Evolutionary conservation across 768 basidiomycete species (phyloP).

Genomic region (Inosperma sp.): DNA sequence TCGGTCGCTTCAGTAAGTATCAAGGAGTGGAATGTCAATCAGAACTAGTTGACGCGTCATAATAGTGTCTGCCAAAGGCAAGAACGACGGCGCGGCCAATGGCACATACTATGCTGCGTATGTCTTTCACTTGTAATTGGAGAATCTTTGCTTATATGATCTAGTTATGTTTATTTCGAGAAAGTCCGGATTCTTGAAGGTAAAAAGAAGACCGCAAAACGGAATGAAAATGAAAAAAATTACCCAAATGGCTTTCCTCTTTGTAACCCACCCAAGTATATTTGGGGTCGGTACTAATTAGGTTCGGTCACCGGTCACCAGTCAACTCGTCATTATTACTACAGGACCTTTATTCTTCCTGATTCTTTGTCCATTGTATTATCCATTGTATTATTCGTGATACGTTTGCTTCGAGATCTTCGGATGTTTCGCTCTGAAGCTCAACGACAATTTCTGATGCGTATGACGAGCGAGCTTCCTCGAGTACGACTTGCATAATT

Average conservation of each 20-base stretch:
- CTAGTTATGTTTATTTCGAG: constrained; percentile 46
- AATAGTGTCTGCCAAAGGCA: constrained; percentile 40
- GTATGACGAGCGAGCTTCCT: constrained; percentile 87
- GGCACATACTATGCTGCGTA: constrained; percentile 45
- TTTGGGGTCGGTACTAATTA: constrained; percentile 11
- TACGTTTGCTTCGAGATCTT: constrained; percentile 87
- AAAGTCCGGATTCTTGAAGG: constrained; percentile 42
- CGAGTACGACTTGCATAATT: constrained; percentile 90
- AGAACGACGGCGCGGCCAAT: constrained; percentile 38
- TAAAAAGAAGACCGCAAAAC: constrained; percentile 44
- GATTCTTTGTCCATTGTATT: constrained; percentile 56
- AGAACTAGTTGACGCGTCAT: neutral
- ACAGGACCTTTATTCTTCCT: constrained; percentile 12
- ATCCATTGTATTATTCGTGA: constrained; percentile 87
- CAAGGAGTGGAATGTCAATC: neutral
- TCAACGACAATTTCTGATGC: constrained; percentile 83
- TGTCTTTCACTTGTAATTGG: neutral
- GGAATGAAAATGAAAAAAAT: constrained; percentile 31
- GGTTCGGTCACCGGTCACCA: neutral
- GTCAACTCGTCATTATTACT: neutral
- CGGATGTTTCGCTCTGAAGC: constrained; percentile 67
- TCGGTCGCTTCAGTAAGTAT: constrained; percentile 39
- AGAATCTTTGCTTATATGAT: neutral
- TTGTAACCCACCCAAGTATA: constrained; percentile 21
- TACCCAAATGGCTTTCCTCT: constrained; percentile 26